A percentile compares a stretch with the other conserved stretches of the same genome.
phyloP scores from a whole-genome alignment of 2,329 filamentous ascomycete species.

The Ophiostoma piceae region DNA sequence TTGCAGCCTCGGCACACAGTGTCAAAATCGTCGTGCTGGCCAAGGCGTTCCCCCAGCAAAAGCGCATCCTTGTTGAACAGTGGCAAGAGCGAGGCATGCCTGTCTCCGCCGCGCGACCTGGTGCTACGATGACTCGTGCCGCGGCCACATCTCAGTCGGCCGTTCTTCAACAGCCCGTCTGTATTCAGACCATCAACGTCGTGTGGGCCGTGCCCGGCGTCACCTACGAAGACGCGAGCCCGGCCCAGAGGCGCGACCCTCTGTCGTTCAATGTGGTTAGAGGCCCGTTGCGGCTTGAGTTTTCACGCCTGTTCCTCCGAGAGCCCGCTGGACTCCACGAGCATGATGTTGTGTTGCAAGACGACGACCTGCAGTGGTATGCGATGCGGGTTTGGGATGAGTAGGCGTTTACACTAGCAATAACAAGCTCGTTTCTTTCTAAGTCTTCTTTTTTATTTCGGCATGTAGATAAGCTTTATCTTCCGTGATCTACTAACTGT shows the following conservation, averaged over 20 bases:
- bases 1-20: not conserved
- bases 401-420: no score
- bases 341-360: not conserved
- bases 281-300: slow-evolving; percentile 1
- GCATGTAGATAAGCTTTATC: no score
- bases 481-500: no score
- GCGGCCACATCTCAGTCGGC: not conserved
- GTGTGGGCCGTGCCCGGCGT: not conserved
- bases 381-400: not conserved
- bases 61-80: not conserved
- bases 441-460: no score
- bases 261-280: not conserved
- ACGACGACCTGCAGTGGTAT: not conserved
- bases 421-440: no score
- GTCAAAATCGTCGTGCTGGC: slow-evolving; percentile 2
- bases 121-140: not conserved
- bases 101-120: not conserved
- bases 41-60: not conserved
- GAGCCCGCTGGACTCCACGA: not conserved
- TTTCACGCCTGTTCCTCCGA: not conserved
- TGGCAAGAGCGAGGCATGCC: not conserved
- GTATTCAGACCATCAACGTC: not conserved
- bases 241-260: not conserved
- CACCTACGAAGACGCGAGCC: not conserved
- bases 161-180: not conserved